phyloP scores from a whole-genome alignment of 345 rosid genomes.

The Camelina neglecta region DNA sequence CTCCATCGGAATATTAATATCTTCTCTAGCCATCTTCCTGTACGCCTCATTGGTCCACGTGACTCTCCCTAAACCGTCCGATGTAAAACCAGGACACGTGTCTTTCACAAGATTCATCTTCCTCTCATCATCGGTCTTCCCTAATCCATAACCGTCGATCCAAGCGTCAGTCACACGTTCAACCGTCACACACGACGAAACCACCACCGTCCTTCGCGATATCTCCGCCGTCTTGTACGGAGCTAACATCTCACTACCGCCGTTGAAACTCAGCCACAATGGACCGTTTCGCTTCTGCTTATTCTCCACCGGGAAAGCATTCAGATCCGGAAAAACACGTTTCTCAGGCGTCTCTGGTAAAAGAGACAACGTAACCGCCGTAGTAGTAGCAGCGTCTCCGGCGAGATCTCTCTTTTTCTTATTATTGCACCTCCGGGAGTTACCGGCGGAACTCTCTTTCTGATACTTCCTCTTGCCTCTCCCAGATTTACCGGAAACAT shows the following conservation, averaged over 20 bases:
- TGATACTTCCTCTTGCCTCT: constrained; percentile 47
- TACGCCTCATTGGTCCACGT: constrained; percentile 81
- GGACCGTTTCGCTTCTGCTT: constrained; percentile 38
- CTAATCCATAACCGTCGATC: constrained; percentile 57
- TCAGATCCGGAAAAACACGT: constrained; percentile 37
- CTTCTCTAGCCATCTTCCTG: constrained; percentile 58
- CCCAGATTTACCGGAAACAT: constrained; percentile 47
- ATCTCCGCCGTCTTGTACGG: constrained; percentile 39
- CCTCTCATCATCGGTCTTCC: constrained; percentile 64
- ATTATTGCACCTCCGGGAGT: constrained; percentile 46
- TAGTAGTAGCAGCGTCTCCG: not conserved
- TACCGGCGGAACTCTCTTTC: constrained; percentile 31
- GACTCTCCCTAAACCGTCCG: constrained; percentile 68
- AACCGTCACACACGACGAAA: constrained; percentile 65
- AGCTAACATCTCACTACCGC: constrained; percentile 6
- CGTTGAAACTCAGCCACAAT: constrained; percentile 57
- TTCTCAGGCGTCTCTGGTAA: constrained; percentile 69
- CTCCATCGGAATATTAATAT: constrained; percentile 36
- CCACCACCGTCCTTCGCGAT: constrained; percentile 37
- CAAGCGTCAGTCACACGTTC: constrained; percentile 79
- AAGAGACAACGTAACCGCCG: constrained; percentile 61
- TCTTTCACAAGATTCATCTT: constrained; percentile 60
- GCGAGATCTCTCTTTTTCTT: constrained; percentile 34
- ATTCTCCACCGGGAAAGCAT: constrained; percentile 33
- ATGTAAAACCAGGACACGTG: constrained; percentile 82